Conservation (phyloP, 2,329 filamentous ascomycete species). For the Aspergillus sp. region DNA sequence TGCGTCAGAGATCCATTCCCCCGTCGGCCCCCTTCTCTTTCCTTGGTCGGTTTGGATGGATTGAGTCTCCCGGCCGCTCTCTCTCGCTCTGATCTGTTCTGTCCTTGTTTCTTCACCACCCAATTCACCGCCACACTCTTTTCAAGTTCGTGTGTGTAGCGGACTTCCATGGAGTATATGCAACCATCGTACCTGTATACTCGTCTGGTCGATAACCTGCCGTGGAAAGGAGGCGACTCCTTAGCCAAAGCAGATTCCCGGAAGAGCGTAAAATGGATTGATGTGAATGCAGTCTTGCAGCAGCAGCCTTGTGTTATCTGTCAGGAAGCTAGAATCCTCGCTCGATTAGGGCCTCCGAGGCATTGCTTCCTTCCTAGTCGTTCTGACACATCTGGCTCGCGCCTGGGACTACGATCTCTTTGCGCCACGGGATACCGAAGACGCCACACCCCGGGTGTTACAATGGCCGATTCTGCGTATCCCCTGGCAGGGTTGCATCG, state of each 20-base stretch:
- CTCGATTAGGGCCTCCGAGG: slow-evolving; percentile 50
- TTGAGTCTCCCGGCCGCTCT: background rate
- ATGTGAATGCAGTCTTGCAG: slow-evolving; percentile 51
- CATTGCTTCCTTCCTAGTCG: slow-evolving; percentile 54
- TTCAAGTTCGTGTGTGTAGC: background rate
- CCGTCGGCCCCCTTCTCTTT: no score
- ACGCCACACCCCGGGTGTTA: slow-evolving; percentile 45
- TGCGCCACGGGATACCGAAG: slow-evolving; percentile 45
- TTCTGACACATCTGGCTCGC: slow-evolving; percentile 53
- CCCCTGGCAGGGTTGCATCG: slow-evolving; percentile 55
- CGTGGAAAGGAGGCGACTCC: slow-evolving; percentile 22
- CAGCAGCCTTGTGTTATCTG: background rate
- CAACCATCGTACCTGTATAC: slow-evolving; percentile 18
- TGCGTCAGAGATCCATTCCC: no score
- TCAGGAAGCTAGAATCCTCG: background rate
- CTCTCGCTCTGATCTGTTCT: background rate
- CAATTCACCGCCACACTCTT: no score
- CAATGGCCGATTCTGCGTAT: slow-evolving; percentile 56
- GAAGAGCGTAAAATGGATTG: slow-evolving; percentile 57
- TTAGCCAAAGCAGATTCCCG: slow-evolving; percentile 31
- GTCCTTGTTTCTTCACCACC: no score
- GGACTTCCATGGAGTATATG: slow-evolving; percentile 8
- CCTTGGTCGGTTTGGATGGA: background rate
- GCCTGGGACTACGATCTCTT: slow-evolving; percentile 55
- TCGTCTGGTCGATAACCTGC: slow-evolving; percentile 19